Evolutionary conservation across 169 alveolate species (phyloP).

Genomic region (Plasmodium malariae): DNA sequence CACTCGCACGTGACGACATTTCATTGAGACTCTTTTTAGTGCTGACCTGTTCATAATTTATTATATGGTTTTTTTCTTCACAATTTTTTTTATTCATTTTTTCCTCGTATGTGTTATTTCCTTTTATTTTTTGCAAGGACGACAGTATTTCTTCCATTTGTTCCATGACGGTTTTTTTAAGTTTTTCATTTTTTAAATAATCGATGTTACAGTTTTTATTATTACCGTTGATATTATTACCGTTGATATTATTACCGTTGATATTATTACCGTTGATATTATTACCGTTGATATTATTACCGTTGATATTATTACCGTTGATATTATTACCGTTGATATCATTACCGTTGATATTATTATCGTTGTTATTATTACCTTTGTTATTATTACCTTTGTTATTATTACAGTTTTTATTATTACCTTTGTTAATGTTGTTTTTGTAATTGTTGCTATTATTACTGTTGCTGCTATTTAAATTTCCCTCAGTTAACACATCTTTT

Average conservation of each 20-base stretch:
- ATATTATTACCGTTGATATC: neutral
- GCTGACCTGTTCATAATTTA: neutral
- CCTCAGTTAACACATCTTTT: neutral
- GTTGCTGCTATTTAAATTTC: neutral
- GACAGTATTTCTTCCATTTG: constrained; percentile 27
- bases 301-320: neutral
- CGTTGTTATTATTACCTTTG: neutral
- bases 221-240: neutral
- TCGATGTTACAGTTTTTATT: neutral
- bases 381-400: neutral
- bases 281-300: neutral
- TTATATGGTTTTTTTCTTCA: neutral
- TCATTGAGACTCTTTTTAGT: neutral
- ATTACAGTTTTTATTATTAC: neutral
- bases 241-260: too few relatives aligned
- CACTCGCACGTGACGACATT: neutral
- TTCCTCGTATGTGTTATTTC: neutral
- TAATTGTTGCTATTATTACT: neutral
- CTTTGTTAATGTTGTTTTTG: neutral
- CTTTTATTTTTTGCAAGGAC: constrained; percentile 3
- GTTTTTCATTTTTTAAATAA: constrained; percentile 3
- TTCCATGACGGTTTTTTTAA: neutral
- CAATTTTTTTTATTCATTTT: neutral
- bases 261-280: too few relatives aligned
- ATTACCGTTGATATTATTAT: neutral